Conservation (phyloP, 169 alveolate species). For the Plasmodium billcollinsi region DNA sequence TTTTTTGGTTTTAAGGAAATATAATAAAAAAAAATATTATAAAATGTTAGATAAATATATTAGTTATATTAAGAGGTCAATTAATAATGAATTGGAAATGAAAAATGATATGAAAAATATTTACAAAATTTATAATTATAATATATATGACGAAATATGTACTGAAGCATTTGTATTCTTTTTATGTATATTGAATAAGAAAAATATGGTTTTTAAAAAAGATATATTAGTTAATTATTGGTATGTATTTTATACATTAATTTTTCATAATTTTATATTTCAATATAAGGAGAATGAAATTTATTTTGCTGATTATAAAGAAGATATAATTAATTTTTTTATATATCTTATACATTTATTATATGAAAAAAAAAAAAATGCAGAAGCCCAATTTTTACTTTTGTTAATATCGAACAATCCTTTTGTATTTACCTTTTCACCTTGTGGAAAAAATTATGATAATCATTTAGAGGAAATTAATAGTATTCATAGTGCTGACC, state of each 20-base stretch:
- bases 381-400: conserved; percentile 44
- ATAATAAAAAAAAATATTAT: conserved; percentile 47
- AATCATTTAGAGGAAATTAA: too few species aligned
- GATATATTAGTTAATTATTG: conserved; percentile 33
- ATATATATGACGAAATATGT: conserved; percentile 19
- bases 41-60: conserved; percentile 57
- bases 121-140: conserved; percentile 51
- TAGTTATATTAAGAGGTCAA: conserved; percentile 8
- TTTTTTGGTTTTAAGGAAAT: conserved; percentile 57
- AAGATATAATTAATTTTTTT: conserved; percentile 31
- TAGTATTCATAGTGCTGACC: too few species aligned
- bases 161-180: conserved; percentile 52
- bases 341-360: conserved; percentile 24
- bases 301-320: conserved; percentile 22
- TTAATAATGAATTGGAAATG: conserved; percentile 34
- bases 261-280: conserved; percentile 53
- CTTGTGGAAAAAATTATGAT: too few species aligned
- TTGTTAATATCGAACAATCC: conserved; percentile 28
- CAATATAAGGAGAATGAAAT: conserved; percentile 46
- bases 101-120: conserved; percentile 35
- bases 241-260: conserved; percentile 23
- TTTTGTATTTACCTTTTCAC: conserved; percentile 2
- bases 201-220: conserved; percentile 48
- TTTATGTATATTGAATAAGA: conserved; percentile 31
- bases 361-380: not conserved